phyloP scores from a whole-genome alignment of 176 grass and related monocot genomes.

The Thalia dealbata region DNA sequence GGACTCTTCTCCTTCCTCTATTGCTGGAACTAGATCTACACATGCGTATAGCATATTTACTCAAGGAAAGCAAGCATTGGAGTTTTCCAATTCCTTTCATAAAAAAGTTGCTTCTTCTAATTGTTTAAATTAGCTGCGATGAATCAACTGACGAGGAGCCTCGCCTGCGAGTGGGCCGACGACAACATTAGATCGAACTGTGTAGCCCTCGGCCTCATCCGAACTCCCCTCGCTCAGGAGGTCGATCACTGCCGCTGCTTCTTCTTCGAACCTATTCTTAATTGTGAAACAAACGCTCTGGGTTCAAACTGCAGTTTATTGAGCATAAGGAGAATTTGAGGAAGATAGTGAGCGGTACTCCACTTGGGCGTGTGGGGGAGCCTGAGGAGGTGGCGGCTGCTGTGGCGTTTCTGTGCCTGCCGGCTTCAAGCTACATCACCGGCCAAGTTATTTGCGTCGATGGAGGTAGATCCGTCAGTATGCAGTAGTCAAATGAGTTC shows the following conservation, averaged over 20 bases:
- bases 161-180: no score
- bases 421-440: conserved; percentile 20
- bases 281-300: neutral
- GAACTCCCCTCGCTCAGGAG: neutral
- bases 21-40: no score
- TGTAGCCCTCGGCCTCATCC: no score
- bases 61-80: no score
- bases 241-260: neutral
- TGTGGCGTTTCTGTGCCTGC: conserved; percentile 26
- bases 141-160: no score
- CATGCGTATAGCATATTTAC: no score
- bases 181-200: no score
- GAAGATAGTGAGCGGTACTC: conserved; percentile 3
- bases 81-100: no score
- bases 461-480: neutral
- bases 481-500: no score
- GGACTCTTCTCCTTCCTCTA: no score
- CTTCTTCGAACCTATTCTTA: neutral
- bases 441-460: conserved; percentile 24
- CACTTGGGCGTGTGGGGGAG: conserved; percentile 10
- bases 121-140: no score
- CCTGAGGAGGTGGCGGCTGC: conserved; percentile 19
- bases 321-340: neutral
- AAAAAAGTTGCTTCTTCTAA: neutral
- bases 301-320: neutral